Evolutionary conservation across 208 protist genomes (phyloP).

Genomic region (Leishmania aethiopica): DNA sequence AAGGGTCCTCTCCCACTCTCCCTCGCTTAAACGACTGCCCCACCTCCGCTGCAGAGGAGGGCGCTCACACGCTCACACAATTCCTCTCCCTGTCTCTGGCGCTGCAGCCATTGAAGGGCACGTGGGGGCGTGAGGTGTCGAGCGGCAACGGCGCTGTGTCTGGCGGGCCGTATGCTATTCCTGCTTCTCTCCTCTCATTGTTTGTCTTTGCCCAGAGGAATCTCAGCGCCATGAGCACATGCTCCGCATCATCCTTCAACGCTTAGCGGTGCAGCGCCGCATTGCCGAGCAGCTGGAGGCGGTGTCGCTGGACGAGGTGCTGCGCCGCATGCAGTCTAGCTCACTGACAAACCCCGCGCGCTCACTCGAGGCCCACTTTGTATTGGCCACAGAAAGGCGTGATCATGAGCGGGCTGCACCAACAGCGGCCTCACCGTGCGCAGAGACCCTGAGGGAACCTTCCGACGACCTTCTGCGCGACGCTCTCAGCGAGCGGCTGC

Average conservation of each 20-base stretch:
- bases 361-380: conserved; percentile 74
- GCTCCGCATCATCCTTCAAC: conserved; percentile 31
- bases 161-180: neutral
- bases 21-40: neutral
- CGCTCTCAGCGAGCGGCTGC: conserved; percentile 24
- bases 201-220: neutral
- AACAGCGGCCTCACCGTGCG: neutral
- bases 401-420: neutral
- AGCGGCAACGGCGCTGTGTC: neutral
- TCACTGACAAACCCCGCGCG: conserved; percentile 63
- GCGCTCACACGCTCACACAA: neutral
- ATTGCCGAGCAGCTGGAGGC: conserved; percentile 33
- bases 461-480: conserved; percentile 9
- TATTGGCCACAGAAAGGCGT: neutral
- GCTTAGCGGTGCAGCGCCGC: conserved; percentile 24
- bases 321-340: conserved; percentile 81
- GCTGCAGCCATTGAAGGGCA: neutral
- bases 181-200: neutral
- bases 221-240: neutral
- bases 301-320: conserved; percentile 68
- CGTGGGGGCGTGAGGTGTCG: neutral
- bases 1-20: neutral
- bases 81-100: neutral
- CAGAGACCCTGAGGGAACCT: neutral
- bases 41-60: neutral